Conservation (phyloP, 177 flowering plant species). For the Vitis hybrid region DNA sequence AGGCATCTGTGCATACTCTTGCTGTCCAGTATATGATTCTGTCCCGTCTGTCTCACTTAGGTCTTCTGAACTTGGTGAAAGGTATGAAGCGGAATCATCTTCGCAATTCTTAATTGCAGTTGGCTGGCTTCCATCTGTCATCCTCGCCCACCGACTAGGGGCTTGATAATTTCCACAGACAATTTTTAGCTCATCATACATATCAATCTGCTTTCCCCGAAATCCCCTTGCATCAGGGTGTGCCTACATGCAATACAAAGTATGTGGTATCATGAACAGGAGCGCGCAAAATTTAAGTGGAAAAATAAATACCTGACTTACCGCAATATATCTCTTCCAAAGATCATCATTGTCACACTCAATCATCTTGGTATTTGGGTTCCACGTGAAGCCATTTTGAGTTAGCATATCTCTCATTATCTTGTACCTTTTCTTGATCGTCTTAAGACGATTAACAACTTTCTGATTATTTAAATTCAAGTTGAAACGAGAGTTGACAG, state of each 20-base stretch:
- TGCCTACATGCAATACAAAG: slow-evolving; percentile 16
- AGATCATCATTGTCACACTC: slow-evolving; percentile 34
- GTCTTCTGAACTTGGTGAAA: slow-evolving; percentile 36
- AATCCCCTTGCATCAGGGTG: slow-evolving; percentile 41
- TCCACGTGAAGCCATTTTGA: slow-evolving; percentile 39
- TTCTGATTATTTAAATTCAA: slow-evolving; percentile 38
- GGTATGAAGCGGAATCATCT: slow-evolving; percentile 30
- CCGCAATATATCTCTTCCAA: slow-evolving; percentile 40
- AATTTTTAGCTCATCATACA: slow-evolving; percentile 43
- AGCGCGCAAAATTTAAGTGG: background rate
- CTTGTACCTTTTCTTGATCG: slow-evolving; percentile 41
- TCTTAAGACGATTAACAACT: slow-evolving; percentile 40
- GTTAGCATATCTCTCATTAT: slow-evolving; percentile 33
- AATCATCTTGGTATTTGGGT: slow-evolving; percentile 33
- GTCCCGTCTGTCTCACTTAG: slow-evolving; percentile 38
- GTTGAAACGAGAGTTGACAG: slow-evolving; percentile 35
- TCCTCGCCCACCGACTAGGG: slow-evolving; percentile 36
- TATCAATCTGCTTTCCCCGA: slow-evolving; percentile 39
- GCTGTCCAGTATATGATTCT: slow-evolving; percentile 31
- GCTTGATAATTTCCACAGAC: slow-evolving; percentile 44
- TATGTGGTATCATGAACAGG: background rate
- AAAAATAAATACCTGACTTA: slow-evolving; percentile 7
- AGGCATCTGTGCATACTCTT: slow-evolving; percentile 22
- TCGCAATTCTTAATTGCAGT: slow-evolving; percentile 21
- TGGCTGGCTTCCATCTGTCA: slow-evolving; percentile 25